These are phyloP conservation scores for Ophiosphaerella korrae DNA, from an alignment of 2,329 filamentous ascomycete species.

Conservation along the genomic window DNA sequence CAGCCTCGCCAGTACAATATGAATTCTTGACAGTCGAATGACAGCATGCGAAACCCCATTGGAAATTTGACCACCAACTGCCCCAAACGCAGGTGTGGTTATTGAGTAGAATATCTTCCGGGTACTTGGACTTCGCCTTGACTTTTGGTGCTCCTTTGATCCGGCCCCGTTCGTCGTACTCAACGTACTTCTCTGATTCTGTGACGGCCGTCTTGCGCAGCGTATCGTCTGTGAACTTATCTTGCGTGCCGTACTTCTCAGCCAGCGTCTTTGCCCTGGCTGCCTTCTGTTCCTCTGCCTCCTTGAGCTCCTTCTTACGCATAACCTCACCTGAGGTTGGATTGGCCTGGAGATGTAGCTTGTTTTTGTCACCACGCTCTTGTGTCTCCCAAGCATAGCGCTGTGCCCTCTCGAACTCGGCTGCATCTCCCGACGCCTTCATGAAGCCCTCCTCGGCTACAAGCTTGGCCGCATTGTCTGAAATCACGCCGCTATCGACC, in stretches of 20 bases:
- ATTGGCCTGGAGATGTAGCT: slow-evolving; percentile 91
- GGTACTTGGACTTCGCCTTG: slow-evolving; percentile 84
- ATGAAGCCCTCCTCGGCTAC: slow-evolving; percentile 95
- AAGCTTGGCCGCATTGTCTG: slow-evolving; percentile 77
- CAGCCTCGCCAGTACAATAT: slow-evolving; percentile 93
- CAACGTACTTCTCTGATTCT: slow-evolving; percentile 85
- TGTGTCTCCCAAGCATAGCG: slow-evolving; percentile 94
- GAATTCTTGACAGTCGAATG: slow-evolving; percentile 94
- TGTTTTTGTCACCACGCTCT: slow-evolving; percentile 77
- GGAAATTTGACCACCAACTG: slow-evolving; percentile 95
- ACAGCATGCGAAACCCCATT: slow-evolving; percentile 96
- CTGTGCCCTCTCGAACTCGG: slow-evolving; percentile 88
- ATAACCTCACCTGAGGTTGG: slow-evolving; percentile 88
- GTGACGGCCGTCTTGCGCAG: slow-evolving; percentile 71
- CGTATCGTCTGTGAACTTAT: slow-evolving; percentile 64
- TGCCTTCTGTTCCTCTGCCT: slow-evolving; percentile 70
- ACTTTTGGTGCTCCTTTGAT: slow-evolving; percentile 86
- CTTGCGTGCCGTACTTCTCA: slow-evolving; percentile 80
- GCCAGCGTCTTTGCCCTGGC: slow-evolving; percentile 72
- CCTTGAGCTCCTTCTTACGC: slow-evolving; percentile 78
- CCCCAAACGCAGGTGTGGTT: slow-evolving; percentile 95
- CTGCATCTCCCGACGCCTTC: slow-evolving; percentile 85
- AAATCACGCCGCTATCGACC: slow-evolving; percentile 80
- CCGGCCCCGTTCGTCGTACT: slow-evolving; percentile 88
- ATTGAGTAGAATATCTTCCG: slow-evolving; percentile 84